Percentiles rank a stretch among this genome's conserved stretches.
Conservation (phyloP, 2,329 filamentous ascomycete genomes). For the Didymella segeticola region DNA sequence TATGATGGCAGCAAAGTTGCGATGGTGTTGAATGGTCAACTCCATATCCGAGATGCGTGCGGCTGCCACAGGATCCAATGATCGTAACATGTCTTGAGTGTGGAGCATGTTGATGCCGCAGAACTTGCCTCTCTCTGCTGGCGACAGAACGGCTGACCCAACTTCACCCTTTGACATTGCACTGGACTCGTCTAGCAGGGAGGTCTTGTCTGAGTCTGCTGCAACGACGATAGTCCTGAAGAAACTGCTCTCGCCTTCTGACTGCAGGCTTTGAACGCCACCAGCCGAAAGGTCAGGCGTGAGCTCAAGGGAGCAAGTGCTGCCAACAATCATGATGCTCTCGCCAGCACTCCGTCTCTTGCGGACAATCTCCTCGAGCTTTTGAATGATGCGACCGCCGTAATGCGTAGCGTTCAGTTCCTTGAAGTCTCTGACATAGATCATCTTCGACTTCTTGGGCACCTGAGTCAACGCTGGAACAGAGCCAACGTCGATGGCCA, state of each 20-base stretch:
- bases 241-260: slow-evolving; percentile 40
- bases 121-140: slow-evolving; percentile 33
- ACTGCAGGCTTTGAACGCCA: slow-evolving; percentile 56
- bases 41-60: slow-evolving; percentile 34
- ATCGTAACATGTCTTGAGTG: slow-evolving; percentile 66
- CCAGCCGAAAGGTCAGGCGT: slow-evolving; percentile 51
- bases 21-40: slow-evolving; percentile 23
- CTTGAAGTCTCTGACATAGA: slow-evolving; percentile 82
- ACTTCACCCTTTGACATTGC: slow-evolving; percentile 14
- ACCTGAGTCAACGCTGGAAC: slow-evolving; percentile 24
- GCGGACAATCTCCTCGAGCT: slow-evolving; percentile 75
- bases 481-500: slow-evolving; percentile 30
- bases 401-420: slow-evolving; percentile 75
- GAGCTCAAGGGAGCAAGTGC: slow-evolving; percentile 65
- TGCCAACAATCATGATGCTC: slow-evolving; percentile 80
- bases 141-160: slow-evolving; percentile 17
- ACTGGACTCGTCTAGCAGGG: slow-evolving; percentile 21
- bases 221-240: slow-evolving; percentile 47
- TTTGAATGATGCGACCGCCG: slow-evolving; percentile 71
- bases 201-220: slow-evolving; percentile 22
- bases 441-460: slow-evolving; percentile 63
- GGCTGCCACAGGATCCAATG: slow-evolving; percentile 48
- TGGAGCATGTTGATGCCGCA: slow-evolving; percentile 68
- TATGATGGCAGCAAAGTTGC: slow-evolving; percentile 30
- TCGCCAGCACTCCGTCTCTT: slow-evolving; percentile 73